Conservation (phyloP, 257 asterid genomes). For the Fraxinus anomala region DNA sequence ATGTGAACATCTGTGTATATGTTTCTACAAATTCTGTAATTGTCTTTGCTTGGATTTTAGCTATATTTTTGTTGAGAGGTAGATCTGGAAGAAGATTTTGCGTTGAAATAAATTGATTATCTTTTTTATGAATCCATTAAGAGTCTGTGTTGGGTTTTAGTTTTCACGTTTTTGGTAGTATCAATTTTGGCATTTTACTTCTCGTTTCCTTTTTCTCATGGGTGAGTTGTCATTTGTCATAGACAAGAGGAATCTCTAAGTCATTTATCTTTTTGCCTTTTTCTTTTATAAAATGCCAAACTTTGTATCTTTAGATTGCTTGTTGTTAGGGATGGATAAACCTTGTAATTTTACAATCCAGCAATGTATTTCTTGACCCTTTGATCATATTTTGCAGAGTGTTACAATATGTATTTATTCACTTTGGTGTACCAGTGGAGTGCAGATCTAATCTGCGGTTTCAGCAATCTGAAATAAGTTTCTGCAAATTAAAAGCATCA, state of each 20-base stretch:
- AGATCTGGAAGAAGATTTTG: constrained; percentile 20
- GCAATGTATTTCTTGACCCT: constrained; percentile 23
- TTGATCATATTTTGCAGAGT: constrained; percentile 29
- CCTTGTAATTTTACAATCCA: constrained; percentile 10
- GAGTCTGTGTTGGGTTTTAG: constrained; percentile 19
- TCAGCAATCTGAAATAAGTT: constrained; percentile 20
- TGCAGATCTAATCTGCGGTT: constrained; percentile 22
- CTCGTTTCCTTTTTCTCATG: constrained; percentile 32
- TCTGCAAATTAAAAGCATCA: constrained; percentile 18
- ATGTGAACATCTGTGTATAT: background rate
- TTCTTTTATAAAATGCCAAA: constrained; percentile 22
- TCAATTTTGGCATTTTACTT: constrained; percentile 37
- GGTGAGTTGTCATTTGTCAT: constrained; percentile 48
- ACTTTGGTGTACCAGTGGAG: constrained; percentile 22
- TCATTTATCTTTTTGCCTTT: constrained; percentile 41
- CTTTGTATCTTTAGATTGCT: constrained; percentile 37
- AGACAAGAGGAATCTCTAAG: constrained; percentile 58
- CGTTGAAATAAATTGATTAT: constrained; percentile 23
- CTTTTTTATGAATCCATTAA: background rate
- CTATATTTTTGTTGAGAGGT: constrained; percentile 3
- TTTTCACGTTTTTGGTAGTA: constrained; percentile 29
- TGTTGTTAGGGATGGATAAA: constrained; percentile 26
- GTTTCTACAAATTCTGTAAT: background rate
- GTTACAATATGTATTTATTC: constrained; percentile 20
- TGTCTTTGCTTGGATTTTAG: constrained; percentile 6